Evolutionary conservation across 2,329 filamentous ascomycete species (phyloP), one percentile per base, ranked within the genome.

Genomic region (Dryadomyces quercus-mongolicae): DNA sequence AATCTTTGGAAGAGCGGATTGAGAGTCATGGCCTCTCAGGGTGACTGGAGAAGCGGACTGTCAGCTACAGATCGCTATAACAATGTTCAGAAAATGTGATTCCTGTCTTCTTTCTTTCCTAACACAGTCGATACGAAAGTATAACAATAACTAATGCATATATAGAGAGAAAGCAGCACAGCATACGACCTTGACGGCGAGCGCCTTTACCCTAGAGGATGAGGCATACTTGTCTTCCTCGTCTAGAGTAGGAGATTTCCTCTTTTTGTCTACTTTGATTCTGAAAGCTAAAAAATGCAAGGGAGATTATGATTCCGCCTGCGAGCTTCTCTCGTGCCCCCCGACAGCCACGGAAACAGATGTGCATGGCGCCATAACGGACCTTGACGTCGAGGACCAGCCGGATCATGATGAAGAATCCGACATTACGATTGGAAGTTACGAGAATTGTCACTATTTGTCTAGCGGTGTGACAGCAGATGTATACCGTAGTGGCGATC

Each of bases 381-480:
- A 54, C 21, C 54, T 34, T 6, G 52, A 45, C 3, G 42, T 50
- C 16, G 43, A 56, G 13, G 42, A 42, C 25, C 31, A 48, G 3
- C 47, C 31, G 12, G 13, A n/a, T 8, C 46, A 34, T 34, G 49
- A 52, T 18, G 43, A 56, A 2, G 59, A 60, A 15, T 62, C 64
- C 2, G 74, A 72, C 10, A 66, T 75, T 45, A 65, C 66, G 36
- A 82, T 85, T 55, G 81, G 81, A 9, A 31, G 66, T 5, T 83
- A 82, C 59, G 47, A 59, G 18, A 67, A 74, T 56, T 85, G 82
- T 63, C 68, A 70, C 25, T 74, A 75, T 59, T 63, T 84, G n/a
- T 73, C 74, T 48, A 73, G 74, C 58, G 93, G 93, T 20, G 73
- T 92, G 13, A 93, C 89, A 58, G 93, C 92, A 18, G 81, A 84